These are phyloP conservation scores for Gypsophila paniculata DNA, from an alignment of 179 eudicot species.

Conservation along the genomic window DNA sequence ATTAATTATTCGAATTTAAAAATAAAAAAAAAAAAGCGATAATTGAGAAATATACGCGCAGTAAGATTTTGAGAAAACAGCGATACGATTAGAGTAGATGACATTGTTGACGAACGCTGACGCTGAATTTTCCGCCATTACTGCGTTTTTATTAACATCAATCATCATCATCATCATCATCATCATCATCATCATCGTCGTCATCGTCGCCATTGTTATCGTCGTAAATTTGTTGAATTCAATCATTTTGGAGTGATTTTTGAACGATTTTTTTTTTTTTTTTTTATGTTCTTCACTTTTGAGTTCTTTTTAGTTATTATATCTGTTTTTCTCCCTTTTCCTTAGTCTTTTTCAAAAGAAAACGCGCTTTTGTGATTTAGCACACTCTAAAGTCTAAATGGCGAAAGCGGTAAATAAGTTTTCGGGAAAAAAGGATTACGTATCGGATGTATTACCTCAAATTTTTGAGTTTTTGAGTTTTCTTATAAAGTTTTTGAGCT, in stretches of 20 bases:
- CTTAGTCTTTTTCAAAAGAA: too few relatives aligned
- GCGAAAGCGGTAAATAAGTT: too few relatives aligned
- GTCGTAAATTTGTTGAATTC: not conserved
- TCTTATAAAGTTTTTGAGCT: too few relatives aligned
- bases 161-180: conserved; percentile 22
- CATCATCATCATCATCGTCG: conserved; percentile 3
- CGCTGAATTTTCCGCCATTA: conserved; percentile 58
- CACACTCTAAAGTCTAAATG: too few relatives aligned
- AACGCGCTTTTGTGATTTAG: too few relatives aligned
- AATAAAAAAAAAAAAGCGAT: too few relatives aligned
- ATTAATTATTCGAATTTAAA: too few relatives aligned
- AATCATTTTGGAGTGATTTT: not conserved
- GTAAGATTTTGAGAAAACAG: conserved; percentile 93
- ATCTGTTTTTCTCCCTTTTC: not conserved
- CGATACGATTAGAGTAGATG: conserved; percentile 79
- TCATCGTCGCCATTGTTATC: not conserved
- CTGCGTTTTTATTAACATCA: conserved; percentile 15
- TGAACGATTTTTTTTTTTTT: not conserved
- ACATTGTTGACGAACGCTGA: conserved; percentile 82
- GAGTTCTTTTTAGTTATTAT: too few relatives aligned
- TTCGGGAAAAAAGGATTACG: too few relatives aligned
- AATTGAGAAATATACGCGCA: conserved; percentile 52
- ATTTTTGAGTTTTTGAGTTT: too few relatives aligned
- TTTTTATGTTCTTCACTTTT: not conserved
- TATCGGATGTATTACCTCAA: too few relatives aligned